A percentile compares a stretch with the other conserved stretches of the same genome.
Conservation (phyloP, 345 rosid genomes). For the Salix koriyanagi region DNA sequence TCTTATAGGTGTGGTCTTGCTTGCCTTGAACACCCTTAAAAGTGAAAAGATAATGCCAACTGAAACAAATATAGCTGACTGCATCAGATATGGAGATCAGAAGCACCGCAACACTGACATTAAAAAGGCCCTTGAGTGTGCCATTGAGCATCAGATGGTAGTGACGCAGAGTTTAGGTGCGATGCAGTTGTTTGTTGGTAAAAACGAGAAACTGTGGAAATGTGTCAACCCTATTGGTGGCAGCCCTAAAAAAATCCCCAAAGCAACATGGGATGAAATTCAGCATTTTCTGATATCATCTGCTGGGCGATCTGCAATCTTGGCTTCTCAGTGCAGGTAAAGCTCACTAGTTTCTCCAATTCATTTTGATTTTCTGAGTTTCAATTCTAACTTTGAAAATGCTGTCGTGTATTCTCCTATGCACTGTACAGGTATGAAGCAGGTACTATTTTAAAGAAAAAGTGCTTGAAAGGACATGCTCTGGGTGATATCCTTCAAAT, state of each 20-base stretch:
- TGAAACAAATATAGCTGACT: slow-evolving; percentile 65
- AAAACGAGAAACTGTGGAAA: slow-evolving; percentile 64
- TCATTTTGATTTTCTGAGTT: not conserved
- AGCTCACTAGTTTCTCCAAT: not conserved
- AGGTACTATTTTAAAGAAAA: slow-evolving; percentile 49
- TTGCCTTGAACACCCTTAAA: slow-evolving; percentile 68
- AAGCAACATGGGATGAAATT: slow-evolving; percentile 61
- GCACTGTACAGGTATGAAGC: slow-evolving; percentile 64
- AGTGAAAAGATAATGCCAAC: slow-evolving; percentile 67
- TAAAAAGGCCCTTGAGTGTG: slow-evolving; percentile 64
- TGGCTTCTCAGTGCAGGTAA: slow-evolving; percentile 72
- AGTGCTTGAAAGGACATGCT: slow-evolving; percentile 54
- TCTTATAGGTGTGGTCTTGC: slow-evolving; percentile 71
- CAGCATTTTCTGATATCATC: slow-evolving; percentile 54
- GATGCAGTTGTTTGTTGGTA: slow-evolving; percentile 59
- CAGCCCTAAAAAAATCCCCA: slow-evolving; percentile 45
- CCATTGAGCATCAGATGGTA: slow-evolving; percentile 64
- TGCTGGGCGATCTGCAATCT: slow-evolving; percentile 45
- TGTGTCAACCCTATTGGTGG: slow-evolving; percentile 73
- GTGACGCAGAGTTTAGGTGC: slow-evolving; percentile 45
- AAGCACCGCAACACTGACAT: slow-evolving; percentile 58
- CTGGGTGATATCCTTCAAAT: slow-evolving; percentile 66
- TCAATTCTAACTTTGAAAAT: not conserved
- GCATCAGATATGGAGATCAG: slow-evolving; percentile 66
- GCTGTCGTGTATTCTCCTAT: not conserved